Evolutionary conservation across 2,329 filamentous ascomycete species (phyloP), one percentile per base, ranked within the genome.

Genomic region (Monosporascus cannonballus): DNA sequence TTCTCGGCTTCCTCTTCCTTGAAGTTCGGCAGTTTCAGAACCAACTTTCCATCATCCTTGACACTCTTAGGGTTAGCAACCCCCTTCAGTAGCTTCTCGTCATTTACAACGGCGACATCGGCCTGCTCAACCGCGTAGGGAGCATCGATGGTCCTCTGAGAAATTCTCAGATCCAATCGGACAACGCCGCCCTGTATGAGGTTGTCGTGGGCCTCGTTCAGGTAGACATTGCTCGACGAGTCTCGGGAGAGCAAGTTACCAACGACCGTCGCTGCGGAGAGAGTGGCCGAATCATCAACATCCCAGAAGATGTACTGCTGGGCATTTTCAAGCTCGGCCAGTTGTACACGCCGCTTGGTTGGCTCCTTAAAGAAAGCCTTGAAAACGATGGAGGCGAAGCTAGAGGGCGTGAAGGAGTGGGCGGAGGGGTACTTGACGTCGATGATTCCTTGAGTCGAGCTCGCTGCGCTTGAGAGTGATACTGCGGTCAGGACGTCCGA

Each of bases 241-340:
- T 81, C 91, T 77, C 86, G 85, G 78, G 85, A 93, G 77, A 77
- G 81, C 14, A 84, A 66, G 53, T 72, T 76, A 57, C 79, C 78
- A 27, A 86, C 67, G 38, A 76, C 80, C 22, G 80, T 72, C 11
- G 90, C 86, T 1, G 90, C 85, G 54, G 76, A 76, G 49, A 79
- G 77, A 49, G 86, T 80, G 1, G 76, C 72, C 27, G 91, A 91
- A 68, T 85, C 81, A 65, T 96, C 93, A 41, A 89, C 69, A 61
- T 96, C 89, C 91, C 92, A 97, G 80, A 99, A 96, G 14, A 86
- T 86, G 74, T 94, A 97, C 71, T 97, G 89, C 69, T 89, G 81
- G 20, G 85, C 83, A 59, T 83, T 76, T 51, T 85, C 70, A 47
- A 77, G 68, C n/a, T 69, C 63, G 25, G 59, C 60, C 56, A 76